Evolutionary conservation across 805 yeast genomes (phyloP).

Genomic region (Ogataea pilisensis): DNA sequence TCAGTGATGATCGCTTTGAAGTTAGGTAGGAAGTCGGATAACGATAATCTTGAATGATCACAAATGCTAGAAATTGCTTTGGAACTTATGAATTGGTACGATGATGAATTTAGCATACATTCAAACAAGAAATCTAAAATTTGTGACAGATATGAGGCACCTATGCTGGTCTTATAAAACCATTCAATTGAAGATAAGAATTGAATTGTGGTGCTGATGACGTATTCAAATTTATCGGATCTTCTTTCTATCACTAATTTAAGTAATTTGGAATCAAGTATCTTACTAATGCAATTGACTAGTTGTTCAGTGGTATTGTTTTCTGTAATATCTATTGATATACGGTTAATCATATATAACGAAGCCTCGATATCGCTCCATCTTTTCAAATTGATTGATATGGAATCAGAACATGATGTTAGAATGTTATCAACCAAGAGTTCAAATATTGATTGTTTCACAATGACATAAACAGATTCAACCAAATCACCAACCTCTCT

Average conservation of each 20-base stretch:
- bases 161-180: slow-evolving; percentile 48
- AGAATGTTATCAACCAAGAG: slow-evolving; percentile 37
- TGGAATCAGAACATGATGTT: slow-evolving; percentile 18
- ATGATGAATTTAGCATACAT: slow-evolving; percentile 27
- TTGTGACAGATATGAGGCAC: slow-evolving; percentile 40
- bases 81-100: slow-evolving; percentile 39
- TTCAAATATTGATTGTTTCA: slow-evolving; percentile 50
- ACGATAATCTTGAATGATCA: slow-evolving; percentile 44
- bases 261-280: slow-evolving; percentile 32
- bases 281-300: slow-evolving; percentile 15
- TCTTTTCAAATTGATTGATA: not conserved
- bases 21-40: slow-evolving; percentile 40
- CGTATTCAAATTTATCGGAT: slow-evolving; percentile 20
- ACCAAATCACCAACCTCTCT: slow-evolving; percentile 73
- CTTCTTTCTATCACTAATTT: slow-evolving; percentile 11
- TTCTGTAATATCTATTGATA: slow-evolving; percentile 49
- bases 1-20: slow-evolving; percentile 45
- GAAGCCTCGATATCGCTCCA: slow-evolving; percentile 55
- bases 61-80: slow-evolving; percentile 58
- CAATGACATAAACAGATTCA: slow-evolving; percentile 63
- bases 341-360: slow-evolving; percentile 50
- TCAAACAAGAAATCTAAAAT: slow-evolving; percentile 48
- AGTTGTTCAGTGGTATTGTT: slow-evolving; percentile 25
- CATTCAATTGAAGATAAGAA: slow-evolving; percentile 58
- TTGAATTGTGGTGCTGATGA: slow-evolving; percentile 48